These are phyloP conservation scores for Pyrenopolyporus hunteri DNA, from an alignment of 495 filamentous ascomycete genomes.

Conservation along the genomic window DNA sequence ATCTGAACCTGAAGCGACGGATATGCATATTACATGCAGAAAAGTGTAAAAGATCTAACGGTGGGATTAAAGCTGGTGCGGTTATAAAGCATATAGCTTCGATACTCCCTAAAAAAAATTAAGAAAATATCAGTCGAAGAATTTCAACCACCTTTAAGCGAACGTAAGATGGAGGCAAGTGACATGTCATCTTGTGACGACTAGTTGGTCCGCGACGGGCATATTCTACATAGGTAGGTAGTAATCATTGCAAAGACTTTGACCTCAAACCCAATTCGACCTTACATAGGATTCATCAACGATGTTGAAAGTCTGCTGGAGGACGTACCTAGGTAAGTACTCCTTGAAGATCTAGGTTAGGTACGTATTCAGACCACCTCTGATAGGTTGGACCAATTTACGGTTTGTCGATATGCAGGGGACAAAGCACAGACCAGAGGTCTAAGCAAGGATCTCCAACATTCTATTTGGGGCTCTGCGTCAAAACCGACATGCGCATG, in stretches of 20 bases:
- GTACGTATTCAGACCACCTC: neutral
- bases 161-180: neutral
- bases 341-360: conserved; percentile 5
- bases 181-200: conserved; percentile 7
- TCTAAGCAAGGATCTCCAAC: conserved; percentile 34
- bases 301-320: neutral
- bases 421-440: conserved; percentile 26
- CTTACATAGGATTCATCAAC: neutral
- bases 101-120: neutral
- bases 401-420: conserved; percentile 39
- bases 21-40: neutral
- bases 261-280: neutral
- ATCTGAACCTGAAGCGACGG: too few relatives aligned
- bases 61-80: neutral
- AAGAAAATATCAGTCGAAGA: conserved; percentile 4
- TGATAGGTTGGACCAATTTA: conserved; percentile 29
- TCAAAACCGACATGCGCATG: conserved; percentile 28
- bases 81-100: neutral
- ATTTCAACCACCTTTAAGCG: neutral
- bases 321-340: neutral
- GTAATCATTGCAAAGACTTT: too few relatives aligned
- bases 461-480: conserved; percentile 42
- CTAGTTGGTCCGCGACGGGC: neutral
- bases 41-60: neutral
- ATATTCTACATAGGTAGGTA: neutral